Conservation (phyloP, 129 eudicot species). For the Escallonia herrerae region DNA sequence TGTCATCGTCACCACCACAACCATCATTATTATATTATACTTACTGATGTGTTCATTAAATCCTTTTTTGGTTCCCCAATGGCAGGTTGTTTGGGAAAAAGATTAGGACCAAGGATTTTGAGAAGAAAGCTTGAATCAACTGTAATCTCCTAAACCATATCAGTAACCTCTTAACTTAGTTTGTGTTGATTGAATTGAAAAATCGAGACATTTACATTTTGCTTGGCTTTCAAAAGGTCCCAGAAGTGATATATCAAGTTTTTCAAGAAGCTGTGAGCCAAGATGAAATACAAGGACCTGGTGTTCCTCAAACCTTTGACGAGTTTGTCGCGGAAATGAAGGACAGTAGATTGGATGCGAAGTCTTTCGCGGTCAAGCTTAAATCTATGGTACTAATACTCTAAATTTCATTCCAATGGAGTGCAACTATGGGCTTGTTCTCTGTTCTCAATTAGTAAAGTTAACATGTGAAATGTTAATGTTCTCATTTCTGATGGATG, state of each 20-base stretch:
- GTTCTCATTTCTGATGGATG: neutral
- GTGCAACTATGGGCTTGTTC: neutral
- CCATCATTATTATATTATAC: no score
- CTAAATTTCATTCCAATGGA: neutral
- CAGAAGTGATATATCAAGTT: slow-evolving; percentile 75
- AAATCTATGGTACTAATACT: slow-evolving; percentile 59
- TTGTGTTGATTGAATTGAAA: neutral
- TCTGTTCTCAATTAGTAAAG: neutral
- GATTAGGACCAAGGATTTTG: slow-evolving; percentile 51
- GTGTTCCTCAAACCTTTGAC: slow-evolving; percentile 58
- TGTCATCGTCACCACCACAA: no score
- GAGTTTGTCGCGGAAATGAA: slow-evolving; percentile 64
- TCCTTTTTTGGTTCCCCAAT: neutral
- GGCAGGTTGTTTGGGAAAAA: slow-evolving; percentile 79
- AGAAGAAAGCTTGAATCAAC: slow-evolving; percentile 41
- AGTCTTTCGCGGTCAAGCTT: slow-evolving; percentile 73
- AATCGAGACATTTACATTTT: neutral
- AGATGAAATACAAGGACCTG: slow-evolving; percentile 31
- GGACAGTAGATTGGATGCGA: slow-evolving; percentile 56
- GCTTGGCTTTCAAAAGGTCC: slow-evolving; percentile 48
- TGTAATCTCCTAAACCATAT: slow-evolving; percentile 37
- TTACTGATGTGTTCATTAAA: neutral
- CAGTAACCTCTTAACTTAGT: no score
- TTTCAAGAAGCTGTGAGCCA: slow-evolving; percentile 50
- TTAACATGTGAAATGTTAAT: neutral